phyloP scores from a whole-genome alignment of 768 basidiomycete species.

The Dioszegia crocea region DNA sequence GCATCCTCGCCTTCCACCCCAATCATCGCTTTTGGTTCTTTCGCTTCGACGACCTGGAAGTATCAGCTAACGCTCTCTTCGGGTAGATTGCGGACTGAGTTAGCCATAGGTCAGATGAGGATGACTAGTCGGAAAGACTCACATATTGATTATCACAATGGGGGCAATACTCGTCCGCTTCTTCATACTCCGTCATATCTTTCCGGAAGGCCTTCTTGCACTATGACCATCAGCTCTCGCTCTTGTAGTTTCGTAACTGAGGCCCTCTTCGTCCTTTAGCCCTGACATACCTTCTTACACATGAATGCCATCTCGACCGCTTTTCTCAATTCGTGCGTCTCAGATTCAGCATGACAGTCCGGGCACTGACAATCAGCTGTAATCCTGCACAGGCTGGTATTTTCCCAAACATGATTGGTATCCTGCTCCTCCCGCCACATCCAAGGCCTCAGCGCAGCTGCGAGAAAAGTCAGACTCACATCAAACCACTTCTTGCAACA shows the following conservation, averaged over 20 bases:
- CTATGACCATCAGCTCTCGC: conserved; percentile 4
- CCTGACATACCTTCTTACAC: conserved; percentile 62
- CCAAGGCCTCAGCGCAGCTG: too few relatives aligned
- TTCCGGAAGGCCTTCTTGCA: conserved; percentile 95
- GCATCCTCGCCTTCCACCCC: conserved; percentile 89
- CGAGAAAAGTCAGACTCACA: conserved; percentile 49
- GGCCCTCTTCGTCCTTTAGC: not conserved
- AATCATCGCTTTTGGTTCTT: conserved; percentile 77
- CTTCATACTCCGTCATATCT: conserved; percentile 85
- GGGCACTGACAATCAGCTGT: conserved; percentile 57
- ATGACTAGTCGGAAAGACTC: conserved; percentile 51
- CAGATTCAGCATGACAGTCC: conserved; percentile 83
- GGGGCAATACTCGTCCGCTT: conserved; percentile 96
- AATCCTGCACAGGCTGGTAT: too few relatives aligned
- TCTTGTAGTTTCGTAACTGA: too few relatives aligned
- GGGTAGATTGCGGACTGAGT: too few relatives aligned
- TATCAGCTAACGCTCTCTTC: not conserved
- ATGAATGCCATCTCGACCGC: conserved; percentile 78
- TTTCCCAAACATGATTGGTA: too few relatives aligned
- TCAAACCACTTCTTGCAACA: conserved; percentile 99
- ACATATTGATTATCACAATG: conserved; percentile 99
- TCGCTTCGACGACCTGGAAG: conserved; percentile 79
- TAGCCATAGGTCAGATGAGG: not conserved
- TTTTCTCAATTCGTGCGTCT: conserved; percentile 67
- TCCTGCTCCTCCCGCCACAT: too few relatives aligned